phyloP scores from a whole-genome alignment of 371 early-diverging fungal genomes.

The Haplosporangium sp. region DNA sequence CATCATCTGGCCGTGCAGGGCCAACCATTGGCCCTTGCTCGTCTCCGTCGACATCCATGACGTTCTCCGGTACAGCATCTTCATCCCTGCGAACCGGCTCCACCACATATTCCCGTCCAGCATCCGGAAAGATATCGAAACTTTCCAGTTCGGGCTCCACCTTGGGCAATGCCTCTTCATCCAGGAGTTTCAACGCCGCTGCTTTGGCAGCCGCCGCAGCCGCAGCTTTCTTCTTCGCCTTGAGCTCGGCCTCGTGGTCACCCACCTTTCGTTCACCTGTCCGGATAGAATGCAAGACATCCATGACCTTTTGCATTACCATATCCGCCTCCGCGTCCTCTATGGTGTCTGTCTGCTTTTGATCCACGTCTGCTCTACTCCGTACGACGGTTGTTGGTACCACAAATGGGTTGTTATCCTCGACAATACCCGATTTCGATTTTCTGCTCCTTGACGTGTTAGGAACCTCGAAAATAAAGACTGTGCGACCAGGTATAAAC shows the following conservation, averaged over 20 bases:
- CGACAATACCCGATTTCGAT: constrained; percentile 59
- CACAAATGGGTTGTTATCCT: constrained; percentile 67
- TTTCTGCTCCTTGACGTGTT: constrained; percentile 35
- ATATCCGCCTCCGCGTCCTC: constrained; percentile 66
- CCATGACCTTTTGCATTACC: constrained; percentile 80
- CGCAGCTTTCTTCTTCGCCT: constrained; percentile 56
- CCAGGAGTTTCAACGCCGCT: constrained; percentile 26
- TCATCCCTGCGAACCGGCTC: constrained; percentile 28
- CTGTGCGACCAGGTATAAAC: constrained; percentile 85
- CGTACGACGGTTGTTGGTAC: constrained; percentile 83
- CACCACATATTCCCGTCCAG: constrained; percentile 80
- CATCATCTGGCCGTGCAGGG: constrained; percentile 31
- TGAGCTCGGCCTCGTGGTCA: constrained; percentile 33
- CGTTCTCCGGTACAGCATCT: constrained; percentile 1
- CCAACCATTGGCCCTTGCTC: constrained; percentile 48
- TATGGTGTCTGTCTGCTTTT: constrained; percentile 22
- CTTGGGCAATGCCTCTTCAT: constrained; percentile 33
- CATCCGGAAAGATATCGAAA: constrained; percentile 92
- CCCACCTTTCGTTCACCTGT: constrained; percentile 54
- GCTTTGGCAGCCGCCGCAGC: constrained; percentile 42
- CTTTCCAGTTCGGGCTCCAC: constrained; percentile 64
- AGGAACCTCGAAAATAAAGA: constrained; percentile 78
- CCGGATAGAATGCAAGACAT: constrained; percentile 68
- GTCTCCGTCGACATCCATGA: constrained; percentile 34
- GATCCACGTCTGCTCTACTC: constrained; percentile 62